Conservation (phyloP, 1,284 basidiomycete species). For the Ganoderma sinense region DNA sequence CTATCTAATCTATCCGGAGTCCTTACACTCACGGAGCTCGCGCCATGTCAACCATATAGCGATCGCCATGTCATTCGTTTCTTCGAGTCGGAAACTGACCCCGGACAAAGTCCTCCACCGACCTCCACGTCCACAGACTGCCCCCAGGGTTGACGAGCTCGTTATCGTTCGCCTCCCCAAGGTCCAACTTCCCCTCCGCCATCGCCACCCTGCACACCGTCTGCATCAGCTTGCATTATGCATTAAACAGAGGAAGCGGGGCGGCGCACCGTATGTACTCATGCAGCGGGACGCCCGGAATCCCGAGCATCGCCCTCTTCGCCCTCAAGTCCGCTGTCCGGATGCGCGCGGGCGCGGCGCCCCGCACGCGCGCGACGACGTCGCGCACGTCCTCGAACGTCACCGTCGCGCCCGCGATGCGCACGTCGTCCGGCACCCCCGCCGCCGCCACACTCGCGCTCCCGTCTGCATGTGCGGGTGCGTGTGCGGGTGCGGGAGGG, state of each 20-base stretch:
- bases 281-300: constrained; percentile 4
- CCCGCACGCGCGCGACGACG: constrained; percentile 25
- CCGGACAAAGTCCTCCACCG: constrained; percentile 32
- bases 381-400: constrained; percentile 31
- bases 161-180: constrained; percentile 34
- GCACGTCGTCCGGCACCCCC: constrained; percentile 35
- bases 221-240: neutral
- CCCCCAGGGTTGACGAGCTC: constrained; percentile 39
- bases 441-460: constrained; percentile 7
- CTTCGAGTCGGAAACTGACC: neutral
- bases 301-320: constrained; percentile 19
- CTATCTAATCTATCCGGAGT: too few species aligned
- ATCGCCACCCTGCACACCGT: constrained; percentile 29
- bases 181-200: constrained; percentile 38
- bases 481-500: too few species aligned
- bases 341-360: constrained; percentile 23
- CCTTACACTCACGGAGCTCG: too few species aligned
- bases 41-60: too few species aligned
- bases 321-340: constrained; percentile 24
- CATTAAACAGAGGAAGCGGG: neutral
- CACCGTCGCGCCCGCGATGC: constrained; percentile 32
- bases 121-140: constrained; percentile 39
- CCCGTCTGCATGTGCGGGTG: too few species aligned
- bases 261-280: constrained; percentile 3
- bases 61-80: neutral